phyloP scores from a whole-genome alignment of 2,329 filamentous ascomycete species.

The Cladosporium phlei region DNA sequence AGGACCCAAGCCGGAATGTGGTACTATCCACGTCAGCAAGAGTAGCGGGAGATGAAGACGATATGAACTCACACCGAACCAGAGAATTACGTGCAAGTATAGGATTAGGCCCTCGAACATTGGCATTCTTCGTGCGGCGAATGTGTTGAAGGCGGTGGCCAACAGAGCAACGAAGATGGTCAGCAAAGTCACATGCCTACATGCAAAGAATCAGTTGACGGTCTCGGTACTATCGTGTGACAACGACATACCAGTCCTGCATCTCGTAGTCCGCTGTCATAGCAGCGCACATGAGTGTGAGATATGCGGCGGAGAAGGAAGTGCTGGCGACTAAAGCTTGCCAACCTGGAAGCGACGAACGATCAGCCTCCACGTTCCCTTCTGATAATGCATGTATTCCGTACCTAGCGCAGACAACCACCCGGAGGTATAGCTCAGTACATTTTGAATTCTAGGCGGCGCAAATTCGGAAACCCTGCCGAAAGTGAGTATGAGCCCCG shows the following conservation, averaged over 20 bases:
- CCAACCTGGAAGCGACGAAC: no score
- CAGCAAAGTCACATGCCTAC: conserved; percentile 42
- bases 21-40: neutral
- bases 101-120: conserved; percentile 26
- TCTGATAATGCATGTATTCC: no score
- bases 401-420: conserved; percentile 33
- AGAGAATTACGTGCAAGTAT: conserved; percentile 26
- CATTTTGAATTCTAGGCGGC: conserved; percentile 34
- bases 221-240: conserved; percentile 9
- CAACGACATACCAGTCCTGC: conserved; percentile 15
- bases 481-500: conserved; percentile 15
- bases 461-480: conserved; percentile 37
- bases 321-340: conserved; percentile 31
- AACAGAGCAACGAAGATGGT: conserved; percentile 22
- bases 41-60: no score
- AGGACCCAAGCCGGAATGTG: conserved; percentile 17
- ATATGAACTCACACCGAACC: conserved; percentile 20
- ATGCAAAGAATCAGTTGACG: conserved; percentile 17
- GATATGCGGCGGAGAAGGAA: conserved; percentile 18
- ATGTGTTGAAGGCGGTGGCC: conserved; percentile 26
- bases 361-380: no score
- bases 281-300: conserved; percentile 34
- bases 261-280: conserved; percentile 32
- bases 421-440: conserved; percentile 35
- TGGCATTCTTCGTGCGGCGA: conserved; percentile 23